Evolutionary conservation across 1,284 basidiomycete species (phyloP).

Genomic region (Hemileccinum hortonii): DNA sequence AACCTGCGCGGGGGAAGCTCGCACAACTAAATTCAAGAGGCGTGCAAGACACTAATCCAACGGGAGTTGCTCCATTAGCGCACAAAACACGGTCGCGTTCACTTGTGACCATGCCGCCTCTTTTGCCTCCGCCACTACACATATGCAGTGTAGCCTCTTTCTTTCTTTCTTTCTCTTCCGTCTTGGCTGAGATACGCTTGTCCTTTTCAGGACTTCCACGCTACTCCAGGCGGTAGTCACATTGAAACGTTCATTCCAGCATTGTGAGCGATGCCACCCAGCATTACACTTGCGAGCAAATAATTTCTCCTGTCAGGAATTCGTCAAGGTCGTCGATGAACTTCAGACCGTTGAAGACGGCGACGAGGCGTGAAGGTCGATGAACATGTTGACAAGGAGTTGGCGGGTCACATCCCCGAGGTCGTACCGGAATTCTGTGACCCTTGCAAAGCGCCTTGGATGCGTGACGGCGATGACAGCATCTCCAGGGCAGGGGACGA

Average conservation of each 20-base stretch:
- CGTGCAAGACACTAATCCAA: too few species aligned
- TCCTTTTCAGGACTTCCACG: neutral
- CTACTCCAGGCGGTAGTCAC: neutral
- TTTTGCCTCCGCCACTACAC: too few species aligned
- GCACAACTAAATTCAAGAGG: too few species aligned
- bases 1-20: too few species aligned
- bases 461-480: constrained; percentile 32
- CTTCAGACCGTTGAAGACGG: too few species aligned
- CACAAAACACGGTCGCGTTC: too few species aligned
- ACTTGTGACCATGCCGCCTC: too few species aligned
- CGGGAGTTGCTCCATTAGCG: too few species aligned
- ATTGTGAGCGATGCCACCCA: neutral
- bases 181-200: neutral
- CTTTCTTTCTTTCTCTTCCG: too few species aligned
- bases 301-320: too few species aligned
- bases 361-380: too few species aligned
- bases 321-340: too few species aligned
- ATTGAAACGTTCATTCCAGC: neutral
- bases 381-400: constrained; percentile 11
- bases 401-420: constrained; percentile 45
- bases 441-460: constrained; percentile 22
- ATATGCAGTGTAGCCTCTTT: neutral
- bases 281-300: neutral
- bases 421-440: constrained; percentile 42
- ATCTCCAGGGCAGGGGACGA: constrained; percentile 39